Base-by-base conservation (phyloP, 306 rosid genomes). In the Prunus mume region DNA sequence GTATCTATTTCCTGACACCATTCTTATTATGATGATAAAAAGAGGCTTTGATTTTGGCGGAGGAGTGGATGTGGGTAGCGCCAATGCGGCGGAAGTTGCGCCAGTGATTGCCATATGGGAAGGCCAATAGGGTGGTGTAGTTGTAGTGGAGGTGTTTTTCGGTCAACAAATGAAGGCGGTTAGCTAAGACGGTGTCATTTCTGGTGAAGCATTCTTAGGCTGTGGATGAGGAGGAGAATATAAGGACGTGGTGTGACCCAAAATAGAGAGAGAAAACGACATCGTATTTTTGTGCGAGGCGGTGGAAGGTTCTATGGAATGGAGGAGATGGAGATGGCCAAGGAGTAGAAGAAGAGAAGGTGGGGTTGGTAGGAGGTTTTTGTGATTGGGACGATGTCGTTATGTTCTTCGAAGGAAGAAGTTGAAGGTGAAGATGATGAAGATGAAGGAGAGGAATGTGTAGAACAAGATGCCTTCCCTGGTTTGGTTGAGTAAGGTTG, bases 1-100 rank as follows among this genome's bases (percentile, higher is more conserved):
- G 41, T 54, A 76, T 67, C 80, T 47, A 55, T 76, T 76, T 19
- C 55, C 56, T 5, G 81, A 69, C 60, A 69, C 75, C 70, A 77
- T 77, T 10, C 70, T 57, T 69, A 69, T 68, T 19, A 69, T 60
- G 69, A 69, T 50, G 75, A 58, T 77, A 30, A 69, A 60, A 43
- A 3, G 68, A 77, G 12, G 12, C 3, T 45, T 25, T 68, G 19
- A 77, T 52, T 12, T 74, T 50, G 28, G 6, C 10, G 72, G 0
- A 68, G 55, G 72, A 25, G 27, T 25, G 1, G 27, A 25, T 25
- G 27, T 25, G 27, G 27, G 27, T 25, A 2, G 27, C 27, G 27
- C 27, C 27, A 25, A 25, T 25, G 27, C 27, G 28, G 6, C 15
- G 57, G 0, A 68, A 38, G 72, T 68, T 68, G 41, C 57, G 57